These are phyloP conservation scores for Hymenoscyphus fraxineus DNA, from an alignment of 2,329 filamentous ascomycete genomes.

Conservation along the genomic window DNA sequence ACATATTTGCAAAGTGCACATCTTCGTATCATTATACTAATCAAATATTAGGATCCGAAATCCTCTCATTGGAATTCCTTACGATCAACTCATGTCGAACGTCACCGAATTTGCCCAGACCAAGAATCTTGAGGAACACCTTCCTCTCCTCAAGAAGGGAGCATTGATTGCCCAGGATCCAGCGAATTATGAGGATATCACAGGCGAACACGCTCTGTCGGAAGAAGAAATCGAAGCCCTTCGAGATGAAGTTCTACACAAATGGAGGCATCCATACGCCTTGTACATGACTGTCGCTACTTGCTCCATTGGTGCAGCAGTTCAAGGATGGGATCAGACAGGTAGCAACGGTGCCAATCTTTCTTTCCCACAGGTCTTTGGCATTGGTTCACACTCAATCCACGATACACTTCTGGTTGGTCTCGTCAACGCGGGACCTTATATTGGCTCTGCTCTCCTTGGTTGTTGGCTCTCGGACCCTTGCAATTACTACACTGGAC, in stretches of 20 bases:
- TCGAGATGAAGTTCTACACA: conserved; percentile 61
- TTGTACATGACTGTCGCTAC: conserved; percentile 65
- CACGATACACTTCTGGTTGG: conserved; percentile 55
- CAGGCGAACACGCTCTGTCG: conserved; percentile 52
- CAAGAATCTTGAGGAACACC: conserved; percentile 56
- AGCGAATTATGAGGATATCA: conserved; percentile 56
- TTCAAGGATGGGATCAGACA: conserved; percentile 49
- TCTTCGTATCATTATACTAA: conserved; percentile 3
- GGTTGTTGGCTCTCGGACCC: conserved; percentile 60
- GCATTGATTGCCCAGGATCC: conserved; percentile 74
- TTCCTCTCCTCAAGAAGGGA: conserved; percentile 60
- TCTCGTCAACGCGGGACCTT: conserved; percentile 49
- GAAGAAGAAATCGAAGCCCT: conserved; percentile 60
- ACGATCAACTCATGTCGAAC: conserved; percentile 46
- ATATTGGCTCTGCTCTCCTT: conserved; percentile 48
- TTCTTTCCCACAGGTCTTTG: conserved; percentile 43
- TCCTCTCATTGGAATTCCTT: conserved; percentile 53
- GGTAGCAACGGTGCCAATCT: conserved; percentile 48
- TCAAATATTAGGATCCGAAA: conserved; percentile 46
- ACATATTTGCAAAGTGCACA: background rate
- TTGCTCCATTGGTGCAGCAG: conserved; percentile 67
- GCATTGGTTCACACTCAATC: conserved; percentile 39
- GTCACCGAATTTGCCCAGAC: conserved; percentile 58
- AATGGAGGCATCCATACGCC: conserved; percentile 60
- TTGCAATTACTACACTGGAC: conserved; percentile 54